These are phyloP conservation scores for Globisporangium nunn DNA, from an alignment of 352 stramenopile species.

Conservation along the genomic window DNA sequence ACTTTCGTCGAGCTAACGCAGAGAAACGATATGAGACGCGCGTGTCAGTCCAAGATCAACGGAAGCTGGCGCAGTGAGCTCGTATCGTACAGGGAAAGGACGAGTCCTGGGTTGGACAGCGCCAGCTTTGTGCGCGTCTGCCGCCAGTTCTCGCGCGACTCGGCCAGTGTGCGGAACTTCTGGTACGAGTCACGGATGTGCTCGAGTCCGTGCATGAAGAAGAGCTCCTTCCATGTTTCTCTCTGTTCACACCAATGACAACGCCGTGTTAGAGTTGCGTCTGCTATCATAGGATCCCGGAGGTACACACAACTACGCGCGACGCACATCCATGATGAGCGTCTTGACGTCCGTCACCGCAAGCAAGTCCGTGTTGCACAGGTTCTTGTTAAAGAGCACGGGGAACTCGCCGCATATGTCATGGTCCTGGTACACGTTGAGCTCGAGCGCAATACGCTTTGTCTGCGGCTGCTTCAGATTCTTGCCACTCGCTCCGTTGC, in stretches of 20 bases:
- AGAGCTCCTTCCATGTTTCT: slow-evolving; percentile 76
- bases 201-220: slow-evolving; percentile 67
- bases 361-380: slow-evolving; percentile 56
- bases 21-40: not conserved
- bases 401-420: slow-evolving; percentile 72
- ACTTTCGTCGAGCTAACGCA: slow-evolving; percentile 53
- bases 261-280: not conserved
- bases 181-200: slow-evolving; percentile 49
- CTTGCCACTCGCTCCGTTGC: slow-evolving; percentile 9
- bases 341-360: slow-evolving; percentile 71
- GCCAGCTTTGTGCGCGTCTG: slow-evolving; percentile 71
- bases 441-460: slow-evolving; percentile 52
- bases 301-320: not conserved
- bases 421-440: slow-evolving; percentile 76
- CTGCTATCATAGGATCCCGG: not conserved
- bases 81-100: slow-evolving; percentile 52
- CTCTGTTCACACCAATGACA: not conserved
- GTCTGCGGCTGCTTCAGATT: slow-evolving; percentile 15
- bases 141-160: slow-evolving; percentile 68
- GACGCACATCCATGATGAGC: slow-evolving; percentile 70
- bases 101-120: slow-evolving; percentile 54
- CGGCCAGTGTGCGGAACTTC: slow-evolving; percentile 50
- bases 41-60: not conserved
- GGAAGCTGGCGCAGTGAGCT: not conserved
- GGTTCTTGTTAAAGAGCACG: slow-evolving; percentile 50